Percentiles rank a stretch among this genome's conserved stretches.
Conservation (phyloP, 805 yeast species). For the Kuraishia hungarica region DNA sequence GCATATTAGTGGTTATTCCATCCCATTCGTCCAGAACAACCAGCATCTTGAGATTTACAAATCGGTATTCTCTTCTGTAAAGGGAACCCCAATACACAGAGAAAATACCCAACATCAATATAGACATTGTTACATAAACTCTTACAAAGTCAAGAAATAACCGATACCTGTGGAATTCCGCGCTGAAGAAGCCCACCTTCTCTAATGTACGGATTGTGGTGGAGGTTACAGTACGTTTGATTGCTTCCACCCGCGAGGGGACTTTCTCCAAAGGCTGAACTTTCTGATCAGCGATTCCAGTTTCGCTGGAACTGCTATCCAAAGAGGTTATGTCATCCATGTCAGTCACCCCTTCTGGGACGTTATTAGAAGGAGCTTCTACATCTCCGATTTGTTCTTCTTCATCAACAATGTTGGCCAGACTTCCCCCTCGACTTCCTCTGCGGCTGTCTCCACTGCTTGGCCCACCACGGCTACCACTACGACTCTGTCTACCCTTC, state of each 20-base stretch:
- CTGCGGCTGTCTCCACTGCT: no score
- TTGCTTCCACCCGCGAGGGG: neutral
- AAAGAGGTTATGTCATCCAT: neutral
- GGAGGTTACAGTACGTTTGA: neutral
- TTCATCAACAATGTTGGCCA: neutral
- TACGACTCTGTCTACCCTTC: neutral
- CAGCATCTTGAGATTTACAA: conserved; percentile 26
- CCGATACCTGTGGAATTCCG: conserved; percentile 2
- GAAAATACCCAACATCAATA: conserved; percentile 27
- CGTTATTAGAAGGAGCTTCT: neutral
- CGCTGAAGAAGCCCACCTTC: conserved; percentile 3
- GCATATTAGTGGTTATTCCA: conserved; percentile 10
- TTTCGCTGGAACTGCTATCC: neutral
- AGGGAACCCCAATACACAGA: conserved; percentile 44
- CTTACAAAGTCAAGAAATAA: neutral
- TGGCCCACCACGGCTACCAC: neutral
- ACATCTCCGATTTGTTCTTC: neutral
- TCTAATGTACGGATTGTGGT: neutral
- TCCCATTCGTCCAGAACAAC: conserved; percentile 29
- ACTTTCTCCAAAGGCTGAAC: neutral
- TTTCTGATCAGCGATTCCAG: neutral
- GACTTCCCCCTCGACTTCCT: no score
- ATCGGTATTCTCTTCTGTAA: conserved; percentile 21
- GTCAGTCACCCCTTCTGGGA: neutral
- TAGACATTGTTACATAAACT: conserved; percentile 19